Percentiles rank a stretch among this genome's conserved stretches.
These are phyloP conservation scores for Pyrrhoderma lamaoense DNA, from an alignment of 1,284 basidiomycete genomes.

Conservation along the genomic window DNA sequence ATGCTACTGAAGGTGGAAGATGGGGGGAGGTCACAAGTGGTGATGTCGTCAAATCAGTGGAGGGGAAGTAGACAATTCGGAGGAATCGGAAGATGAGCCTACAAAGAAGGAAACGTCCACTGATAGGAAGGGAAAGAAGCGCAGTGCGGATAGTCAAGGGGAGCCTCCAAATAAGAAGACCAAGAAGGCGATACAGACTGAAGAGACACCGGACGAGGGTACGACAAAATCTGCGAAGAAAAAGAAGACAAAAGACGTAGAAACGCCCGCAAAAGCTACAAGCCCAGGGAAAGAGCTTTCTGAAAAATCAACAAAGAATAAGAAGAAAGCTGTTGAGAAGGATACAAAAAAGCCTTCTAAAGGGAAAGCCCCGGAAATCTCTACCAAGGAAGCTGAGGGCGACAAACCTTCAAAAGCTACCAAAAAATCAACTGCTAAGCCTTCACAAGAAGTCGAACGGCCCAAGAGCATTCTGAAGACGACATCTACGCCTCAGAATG, in stretches of 20 bases:
- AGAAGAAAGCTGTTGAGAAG: neutral
- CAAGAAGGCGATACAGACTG: slow-evolving; percentile 15
- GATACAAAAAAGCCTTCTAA: neutral
- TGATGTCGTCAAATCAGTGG: too few relatives aligned
- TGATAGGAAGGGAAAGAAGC: slow-evolving; percentile 15
- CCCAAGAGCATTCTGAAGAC: neutral
- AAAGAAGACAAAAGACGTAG: slow-evolving; percentile 37
- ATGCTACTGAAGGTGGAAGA: slow-evolving; percentile 46
- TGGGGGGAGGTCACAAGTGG: too few relatives aligned
- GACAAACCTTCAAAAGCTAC: slow-evolving; percentile 6
- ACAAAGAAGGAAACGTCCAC: slow-evolving; percentile 19
- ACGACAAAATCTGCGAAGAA: neutral
- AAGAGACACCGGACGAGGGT: neutral
- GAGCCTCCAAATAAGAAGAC: slow-evolving; percentile 15
- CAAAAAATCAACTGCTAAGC: slow-evolving; percentile 18
- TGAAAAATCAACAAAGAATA: neutral
- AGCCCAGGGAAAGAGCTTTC: neutral
- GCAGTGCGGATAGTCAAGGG: slow-evolving; percentile 17
- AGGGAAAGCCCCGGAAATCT: neutral
- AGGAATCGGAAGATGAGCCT: slow-evolving; percentile 26
- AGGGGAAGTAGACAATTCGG: slow-evolving; percentile 24
- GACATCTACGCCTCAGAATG: neutral
- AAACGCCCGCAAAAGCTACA: slow-evolving; percentile 4
- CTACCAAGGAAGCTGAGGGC: neutral
- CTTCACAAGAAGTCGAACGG: neutral